Evolutionary conservation across 495 filamentous ascomycete genomes (phyloP).

Genomic region (Penicillium pancosmium): DNA sequence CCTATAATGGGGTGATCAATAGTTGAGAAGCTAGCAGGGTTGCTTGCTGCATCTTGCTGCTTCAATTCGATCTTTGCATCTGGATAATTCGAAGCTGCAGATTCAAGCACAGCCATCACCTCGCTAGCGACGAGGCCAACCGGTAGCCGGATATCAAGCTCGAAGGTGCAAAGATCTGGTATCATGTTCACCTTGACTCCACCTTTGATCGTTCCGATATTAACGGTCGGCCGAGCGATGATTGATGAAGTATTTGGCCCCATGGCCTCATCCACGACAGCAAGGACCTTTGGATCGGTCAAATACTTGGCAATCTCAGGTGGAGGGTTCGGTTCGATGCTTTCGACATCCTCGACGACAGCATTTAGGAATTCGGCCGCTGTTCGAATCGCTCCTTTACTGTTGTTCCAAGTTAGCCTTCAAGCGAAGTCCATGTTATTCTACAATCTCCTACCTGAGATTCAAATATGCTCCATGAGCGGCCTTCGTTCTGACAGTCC

Average conservation of each 20-base stretch:
- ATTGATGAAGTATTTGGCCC: slow-evolving; percentile 10
- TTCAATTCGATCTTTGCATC: slow-evolving; percentile 7
- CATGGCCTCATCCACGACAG: slow-evolving; percentile 10
- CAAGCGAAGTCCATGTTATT: background rate
- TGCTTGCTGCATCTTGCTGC: slow-evolving; percentile 14
- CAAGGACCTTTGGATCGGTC: slow-evolving; percentile 7
- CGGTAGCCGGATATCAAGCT: slow-evolving; percentile 12
- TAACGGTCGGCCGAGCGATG: slow-evolving; percentile 10
- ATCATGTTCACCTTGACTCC: slow-evolving; percentile 16
- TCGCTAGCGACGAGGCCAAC: slow-evolving; percentile 8
- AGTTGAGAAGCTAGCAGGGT: slow-evolving; percentile 9
- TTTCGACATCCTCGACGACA: slow-evolving; percentile 7
- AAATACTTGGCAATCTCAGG: slow-evolving; percentile 9
- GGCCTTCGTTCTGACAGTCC: slow-evolving; percentile 4
- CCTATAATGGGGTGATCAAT: slow-evolving; percentile 8
- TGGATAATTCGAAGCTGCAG: slow-evolving; percentile 3
- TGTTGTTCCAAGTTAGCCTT: background rate
- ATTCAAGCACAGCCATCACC: slow-evolving; percentile 3
- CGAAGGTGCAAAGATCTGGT: slow-evolving; percentile 9
- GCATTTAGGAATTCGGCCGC: slow-evolving; percentile 1
- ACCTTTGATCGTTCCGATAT: slow-evolving; percentile 12
- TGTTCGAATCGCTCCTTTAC: slow-evolving; percentile 12
- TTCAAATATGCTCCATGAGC: slow-evolving; percentile 12
- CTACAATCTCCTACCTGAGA: slow-evolving; percentile 6
- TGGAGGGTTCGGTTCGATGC: slow-evolving; percentile 8